phyloP scores from a whole-genome alignment of 2,329 filamentous ascomycete genomes.

The Colletotrichum lini region DNA sequence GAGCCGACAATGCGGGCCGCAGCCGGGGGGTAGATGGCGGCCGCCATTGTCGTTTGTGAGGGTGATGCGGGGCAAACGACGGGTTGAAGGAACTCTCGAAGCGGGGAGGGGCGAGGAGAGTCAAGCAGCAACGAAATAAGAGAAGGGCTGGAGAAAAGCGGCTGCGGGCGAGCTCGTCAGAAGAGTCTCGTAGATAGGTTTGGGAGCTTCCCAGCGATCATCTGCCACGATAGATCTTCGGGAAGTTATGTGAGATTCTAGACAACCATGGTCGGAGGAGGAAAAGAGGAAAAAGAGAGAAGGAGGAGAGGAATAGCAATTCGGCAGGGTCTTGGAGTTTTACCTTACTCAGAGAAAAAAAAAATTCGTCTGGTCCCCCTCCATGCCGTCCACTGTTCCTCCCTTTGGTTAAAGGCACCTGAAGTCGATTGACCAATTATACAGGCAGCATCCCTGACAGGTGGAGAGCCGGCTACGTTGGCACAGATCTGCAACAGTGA shows the following conservation, averaged over 20 bases:
- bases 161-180: slow-evolving; percentile 41
- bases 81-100: slow-evolving; percentile 27
- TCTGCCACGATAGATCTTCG: slow-evolving; percentile 45
- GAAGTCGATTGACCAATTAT: slow-evolving; percentile 39
- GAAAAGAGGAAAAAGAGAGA: slow-evolving; percentile 40
- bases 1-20: slow-evolving; percentile 70
- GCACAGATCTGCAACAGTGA: slow-evolving; percentile 36
- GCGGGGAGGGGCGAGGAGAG: slow-evolving; percentile 15
- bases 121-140: slow-evolving; percentile 21
- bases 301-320: slow-evolving; percentile 19
- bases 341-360: slow-evolving; percentile 33
- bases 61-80: slow-evolving; percentile 37
- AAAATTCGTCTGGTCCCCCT: slow-evolving; percentile 39
- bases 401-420: neutral
- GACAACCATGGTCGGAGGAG: slow-evolving; percentile 41
- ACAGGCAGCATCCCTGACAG: slow-evolving; percentile 31
- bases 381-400: slow-evolving; percentile 16
- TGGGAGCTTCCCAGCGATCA: slow-evolving; percentile 45
- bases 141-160: slow-evolving; percentile 25
- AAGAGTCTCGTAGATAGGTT: slow-evolving; percentile 40
- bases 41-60: slow-evolving; percentile 50
- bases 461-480: slow-evolving; percentile 27
- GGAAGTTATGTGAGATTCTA: slow-evolving; percentile 41
- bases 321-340: slow-evolving; percentile 41
- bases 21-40: slow-evolving; percentile 66